Evolutionary conservation across 176 grass and related monocot genomes (phyloP), one percentile per base, ranked within the genome.

Genomic region (Raddia guianensis): DNA sequence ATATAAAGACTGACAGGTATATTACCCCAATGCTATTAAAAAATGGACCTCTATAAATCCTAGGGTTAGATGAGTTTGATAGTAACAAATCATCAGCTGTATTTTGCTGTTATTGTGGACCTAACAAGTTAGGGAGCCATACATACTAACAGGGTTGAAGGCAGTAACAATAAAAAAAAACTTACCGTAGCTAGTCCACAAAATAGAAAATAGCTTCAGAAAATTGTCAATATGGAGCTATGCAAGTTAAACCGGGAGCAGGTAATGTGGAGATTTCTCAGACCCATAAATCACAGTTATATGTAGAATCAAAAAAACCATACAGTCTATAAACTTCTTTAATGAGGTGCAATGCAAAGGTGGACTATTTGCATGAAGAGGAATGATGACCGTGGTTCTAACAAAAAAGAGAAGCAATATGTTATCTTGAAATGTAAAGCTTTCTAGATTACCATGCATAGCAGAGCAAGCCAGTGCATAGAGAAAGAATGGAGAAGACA

Each of bases 31-130:
- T 42, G 12, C 27, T 66, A 78, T 54, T 64, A 40, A 80, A 64
- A 71, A 66, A 53, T 65, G 58, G 33, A 65, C 47, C 43, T 84
- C 73, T 47, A 43, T 35, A 48, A 78, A 52, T 72, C 61, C 37
- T n/a, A 45, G 70, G 52, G 27, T n/a, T 79, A 12, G 62, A 63
- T 43, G 49, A 69, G 52, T 66, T 53, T 59, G 53, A 68, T 12
- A 80, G n/a, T 80, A 50, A 54, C 49, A 2, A 56, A 33, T 48
- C 20, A 80, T 20, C n/a, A 46, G 37, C 11, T 56, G 20, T 34
- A 75, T 40, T 75, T 58, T 75, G 5, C 6, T 27, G n/a, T 21
- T 53, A 5, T 1, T 13, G 12, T 67, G 14, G 52, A 49, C 10
- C 52, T 32, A 33, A 55, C 15, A 9, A 64, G n/a, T 45, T 68